Conservation (phyloP, 805 yeast genomes). For the Ogataea haglerorum region DNA sequence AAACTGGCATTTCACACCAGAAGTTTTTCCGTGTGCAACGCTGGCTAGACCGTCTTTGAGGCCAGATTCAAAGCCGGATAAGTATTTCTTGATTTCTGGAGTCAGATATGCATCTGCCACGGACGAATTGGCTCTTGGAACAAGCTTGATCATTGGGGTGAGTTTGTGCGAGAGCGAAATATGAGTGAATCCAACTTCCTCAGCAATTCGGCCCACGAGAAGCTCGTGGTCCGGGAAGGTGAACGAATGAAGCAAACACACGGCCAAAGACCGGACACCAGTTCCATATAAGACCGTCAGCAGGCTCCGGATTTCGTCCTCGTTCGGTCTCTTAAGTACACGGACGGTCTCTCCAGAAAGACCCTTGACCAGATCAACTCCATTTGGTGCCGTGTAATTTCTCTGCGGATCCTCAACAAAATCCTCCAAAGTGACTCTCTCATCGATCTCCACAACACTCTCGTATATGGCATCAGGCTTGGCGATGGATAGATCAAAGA, state of each 20-base stretch:
- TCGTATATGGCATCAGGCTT: slow-evolving; percentile 73
- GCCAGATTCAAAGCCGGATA: slow-evolving; percentile 59
- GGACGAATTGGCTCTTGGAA: slow-evolving; percentile 73
- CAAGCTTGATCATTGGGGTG: slow-evolving; percentile 75
- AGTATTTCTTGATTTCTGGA: slow-evolving; percentile 68
- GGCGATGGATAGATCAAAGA: slow-evolving; percentile 75
- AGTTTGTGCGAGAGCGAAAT: slow-evolving; percentile 66
- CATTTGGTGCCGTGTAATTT: slow-evolving; percentile 25
- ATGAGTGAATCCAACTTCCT: slow-evolving; percentile 62
- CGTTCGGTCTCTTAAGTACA: slow-evolving; percentile 50
- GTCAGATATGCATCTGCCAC: slow-evolving; percentile 81
- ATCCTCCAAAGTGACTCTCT: slow-evolving; percentile 81
- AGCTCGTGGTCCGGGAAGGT: slow-evolving; percentile 70
- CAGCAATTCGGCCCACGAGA: slow-evolving; percentile 56
- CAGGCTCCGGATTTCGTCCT: slow-evolving; percentile 37
- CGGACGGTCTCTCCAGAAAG: slow-evolving; percentile 66
- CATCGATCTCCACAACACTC: slow-evolving; percentile 79
- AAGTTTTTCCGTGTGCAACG: slow-evolving; percentile 27
- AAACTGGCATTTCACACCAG: slow-evolving; percentile 63
- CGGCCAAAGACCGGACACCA: slow-evolving; percentile 69
- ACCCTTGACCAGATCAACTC: slow-evolving; percentile 46
- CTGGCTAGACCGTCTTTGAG: slow-evolving; percentile 48
- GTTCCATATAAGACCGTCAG: slow-evolving; percentile 45
- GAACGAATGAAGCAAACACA: slow-evolving; percentile 70
- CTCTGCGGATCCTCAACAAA: slow-evolving; percentile 68